Evolutionary conservation across 352 stramenopile species (phyloP).

Genomic region (Pseudoperonospora humuli): DNA sequence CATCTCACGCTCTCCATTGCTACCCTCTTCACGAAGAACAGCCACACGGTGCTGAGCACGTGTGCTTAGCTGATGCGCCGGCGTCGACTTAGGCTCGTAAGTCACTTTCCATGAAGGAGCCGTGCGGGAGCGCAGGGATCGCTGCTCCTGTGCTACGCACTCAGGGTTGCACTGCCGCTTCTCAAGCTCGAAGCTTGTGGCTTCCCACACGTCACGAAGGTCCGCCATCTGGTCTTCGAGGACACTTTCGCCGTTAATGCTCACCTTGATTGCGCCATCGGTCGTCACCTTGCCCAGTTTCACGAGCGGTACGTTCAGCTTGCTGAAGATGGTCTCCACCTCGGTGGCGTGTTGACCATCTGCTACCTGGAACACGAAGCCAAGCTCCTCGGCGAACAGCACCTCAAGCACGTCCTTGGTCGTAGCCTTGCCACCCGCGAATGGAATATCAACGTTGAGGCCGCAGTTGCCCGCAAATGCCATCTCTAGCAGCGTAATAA

Average conservation of each 20-base stretch:
- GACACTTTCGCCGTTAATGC: conserved; percentile 75
- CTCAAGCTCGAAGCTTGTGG: conserved; percentile 98
- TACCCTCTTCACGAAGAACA: conserved; percentile 97
- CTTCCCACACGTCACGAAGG: conserved; percentile 96
- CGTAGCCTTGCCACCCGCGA: conserved; percentile 26
- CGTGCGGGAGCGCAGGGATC: conserved; percentile 79
- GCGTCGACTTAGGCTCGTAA: conserved; percentile 82
- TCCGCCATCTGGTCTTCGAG: conserved; percentile 70
- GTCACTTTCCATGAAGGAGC: conserved; percentile 87
- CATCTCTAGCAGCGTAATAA: conserved; percentile 96
- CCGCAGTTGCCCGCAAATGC: conserved; percentile 98
- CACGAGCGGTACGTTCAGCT: conserved; percentile 70
- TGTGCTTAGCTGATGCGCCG: conserved; percentile 70
- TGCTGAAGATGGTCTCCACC: conserved; percentile 85
- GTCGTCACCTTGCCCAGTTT: conserved; percentile 88
- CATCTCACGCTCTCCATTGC: conserved; percentile 99
- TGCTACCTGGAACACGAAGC: conserved; percentile 94
- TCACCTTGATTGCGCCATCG: conserved; percentile 86
- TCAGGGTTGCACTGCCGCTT: conserved; percentile 95
- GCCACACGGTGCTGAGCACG: conserved; percentile 90
- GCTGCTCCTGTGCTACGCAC: conserved; percentile 93
- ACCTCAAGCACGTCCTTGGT: conserved; percentile 57
- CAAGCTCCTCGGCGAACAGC: conserved; percentile 97
- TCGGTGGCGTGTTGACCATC: conserved; percentile 38
- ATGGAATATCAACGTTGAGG: conserved; percentile 88